Evolutionary conservation across 75 land plant genomes (phyloP).

Genomic region (Picea glauca): DNA sequence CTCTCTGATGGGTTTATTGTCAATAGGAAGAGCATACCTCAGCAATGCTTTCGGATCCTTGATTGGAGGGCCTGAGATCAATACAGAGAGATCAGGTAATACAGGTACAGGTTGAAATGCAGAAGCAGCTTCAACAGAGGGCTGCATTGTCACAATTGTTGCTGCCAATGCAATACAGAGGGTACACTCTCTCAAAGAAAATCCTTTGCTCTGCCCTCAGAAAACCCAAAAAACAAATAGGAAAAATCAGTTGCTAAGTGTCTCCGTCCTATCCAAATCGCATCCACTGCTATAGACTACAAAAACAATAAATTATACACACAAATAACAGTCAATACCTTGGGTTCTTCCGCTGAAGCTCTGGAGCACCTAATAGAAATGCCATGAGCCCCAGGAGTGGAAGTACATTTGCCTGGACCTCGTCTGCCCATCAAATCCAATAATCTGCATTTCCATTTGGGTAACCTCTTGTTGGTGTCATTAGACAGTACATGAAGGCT

Average conservation of each 20-base stretch:
- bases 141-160: conserved; percentile 41
- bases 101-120: conserved; percentile 36
- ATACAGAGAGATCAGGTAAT: conserved; percentile 61
- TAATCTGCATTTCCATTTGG: background rate
- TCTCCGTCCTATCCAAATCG: too few relatives aligned
- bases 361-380: conserved; percentile 1
- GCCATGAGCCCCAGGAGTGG: background rate
- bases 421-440: background rate
- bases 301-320: too few relatives aligned
- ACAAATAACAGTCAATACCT: background rate
- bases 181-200: conserved; percentile 54
- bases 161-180: conserved; percentile 62
- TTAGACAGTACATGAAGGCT: background rate
- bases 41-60: conserved; percentile 93
- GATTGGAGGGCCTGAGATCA: conserved; percentile 92
- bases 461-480: background rate
- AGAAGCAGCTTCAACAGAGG: conserved; percentile 21
- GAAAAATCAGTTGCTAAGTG: too few relatives aligned
- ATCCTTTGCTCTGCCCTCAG: conserved; percentile 22
- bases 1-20: conserved; percentile 89
- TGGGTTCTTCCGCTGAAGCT: background rate
- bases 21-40: conserved; percentile 90
- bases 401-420: background rate
- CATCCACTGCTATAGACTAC: too few relatives aligned
- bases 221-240: background rate